Evolutionary conservation across 495 filamentous ascomycete species (phyloP).

Genomic region (Xylaria palmicola): DNA sequence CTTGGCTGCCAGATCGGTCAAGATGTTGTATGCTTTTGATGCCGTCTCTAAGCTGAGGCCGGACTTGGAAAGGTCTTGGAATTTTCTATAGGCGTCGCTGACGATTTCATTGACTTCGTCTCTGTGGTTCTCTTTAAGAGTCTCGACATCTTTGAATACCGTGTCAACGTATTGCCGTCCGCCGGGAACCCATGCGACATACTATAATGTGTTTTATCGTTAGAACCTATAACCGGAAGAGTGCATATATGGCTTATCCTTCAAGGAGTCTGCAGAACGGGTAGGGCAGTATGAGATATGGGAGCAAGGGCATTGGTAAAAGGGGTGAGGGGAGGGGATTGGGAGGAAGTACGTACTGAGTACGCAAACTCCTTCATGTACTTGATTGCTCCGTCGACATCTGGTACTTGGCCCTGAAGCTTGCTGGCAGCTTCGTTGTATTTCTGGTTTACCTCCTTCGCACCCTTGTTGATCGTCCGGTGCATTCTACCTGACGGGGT

Average conservation of each 20-base stretch:
- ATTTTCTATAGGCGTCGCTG: conserved; percentile 56
- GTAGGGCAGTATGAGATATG: neutral
- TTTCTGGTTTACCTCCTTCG: conserved; percentile 51
- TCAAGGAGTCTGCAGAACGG: neutral
- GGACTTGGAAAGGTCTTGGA: conserved; percentile 48
- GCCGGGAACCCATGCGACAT: conserved; percentile 67
- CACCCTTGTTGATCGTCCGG: conserved; percentile 44
- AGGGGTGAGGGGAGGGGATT: too few relatives aligned
- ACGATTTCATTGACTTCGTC: conserved; percentile 64
- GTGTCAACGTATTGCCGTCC: conserved; percentile 58
- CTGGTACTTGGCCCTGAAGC: conserved; percentile 54
- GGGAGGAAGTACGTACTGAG: conserved; percentile 26
- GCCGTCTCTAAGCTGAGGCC: conserved; percentile 55
- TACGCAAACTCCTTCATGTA: conserved; percentile 58
- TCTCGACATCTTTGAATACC: conserved; percentile 63
- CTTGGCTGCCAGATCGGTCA: conserved; percentile 51
- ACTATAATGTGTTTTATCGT: conserved; percentile 22
- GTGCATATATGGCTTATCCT: too few relatives aligned
- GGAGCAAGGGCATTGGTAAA: neutral
- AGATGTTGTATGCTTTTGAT: conserved; percentile 48
- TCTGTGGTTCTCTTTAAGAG: conserved; percentile 55
- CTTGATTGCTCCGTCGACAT: conserved; percentile 56
- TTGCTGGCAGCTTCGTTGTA: conserved; percentile 50
- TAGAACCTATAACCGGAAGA: neutral
- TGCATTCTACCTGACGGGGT: conserved; percentile 53